These are phyloP conservation scores for Debaryomyces coudertii DNA, from an alignment of 1,139 yeast species.

Conservation along the genomic window DNA sequence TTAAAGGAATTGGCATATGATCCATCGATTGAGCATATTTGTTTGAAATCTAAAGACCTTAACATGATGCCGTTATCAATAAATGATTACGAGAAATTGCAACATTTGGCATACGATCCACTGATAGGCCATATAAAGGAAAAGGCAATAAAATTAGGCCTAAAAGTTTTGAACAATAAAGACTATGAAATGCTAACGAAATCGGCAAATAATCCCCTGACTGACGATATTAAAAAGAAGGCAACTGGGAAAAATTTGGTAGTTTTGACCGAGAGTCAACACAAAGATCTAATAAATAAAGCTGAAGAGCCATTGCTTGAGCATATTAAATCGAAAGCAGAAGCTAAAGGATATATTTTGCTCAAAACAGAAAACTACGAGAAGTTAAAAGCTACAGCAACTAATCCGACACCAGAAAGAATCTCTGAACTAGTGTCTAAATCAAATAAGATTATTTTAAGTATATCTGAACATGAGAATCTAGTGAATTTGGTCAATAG, in stretches of 20 bases:
- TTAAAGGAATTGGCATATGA: constrained; percentile 16
- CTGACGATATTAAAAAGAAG: constrained; percentile 29
- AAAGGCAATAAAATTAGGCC: constrained; percentile 20
- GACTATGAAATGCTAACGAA: constrained; percentile 22
- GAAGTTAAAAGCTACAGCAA: constrained; percentile 19
- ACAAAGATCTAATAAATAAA: constrained; percentile 18
- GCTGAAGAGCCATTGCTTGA: constrained; percentile 28
- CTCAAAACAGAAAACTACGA: constrained; percentile 18
- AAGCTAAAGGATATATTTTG: constrained; percentile 15
- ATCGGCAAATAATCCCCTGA: constrained; percentile 24
- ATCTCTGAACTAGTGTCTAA: constrained; percentile 18
- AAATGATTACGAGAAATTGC: not conserved
- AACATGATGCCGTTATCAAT: not conserved
- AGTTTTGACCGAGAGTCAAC: constrained; percentile 21
- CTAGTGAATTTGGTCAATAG: constrained; percentile 19
- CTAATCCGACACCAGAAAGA: constrained; percentile 26
- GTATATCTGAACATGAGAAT: constrained; percentile 21
- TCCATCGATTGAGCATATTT: constrained; percentile 2
- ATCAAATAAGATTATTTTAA: constrained; percentile 14
- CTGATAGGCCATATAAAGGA: constrained; percentile 15
- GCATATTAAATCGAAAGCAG: constrained; percentile 24
- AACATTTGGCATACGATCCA: constrained; percentile 16
- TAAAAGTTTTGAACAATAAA: constrained; percentile 18
- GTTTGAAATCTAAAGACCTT: constrained; percentile 2
- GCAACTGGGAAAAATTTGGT: constrained; percentile 17